Percentiles rank a stretch among this genome's conserved stretches.
phyloP scores from a whole-genome alignment of 1,284 basidiomycete species.

The Afroboletus lepidellus region DNA sequence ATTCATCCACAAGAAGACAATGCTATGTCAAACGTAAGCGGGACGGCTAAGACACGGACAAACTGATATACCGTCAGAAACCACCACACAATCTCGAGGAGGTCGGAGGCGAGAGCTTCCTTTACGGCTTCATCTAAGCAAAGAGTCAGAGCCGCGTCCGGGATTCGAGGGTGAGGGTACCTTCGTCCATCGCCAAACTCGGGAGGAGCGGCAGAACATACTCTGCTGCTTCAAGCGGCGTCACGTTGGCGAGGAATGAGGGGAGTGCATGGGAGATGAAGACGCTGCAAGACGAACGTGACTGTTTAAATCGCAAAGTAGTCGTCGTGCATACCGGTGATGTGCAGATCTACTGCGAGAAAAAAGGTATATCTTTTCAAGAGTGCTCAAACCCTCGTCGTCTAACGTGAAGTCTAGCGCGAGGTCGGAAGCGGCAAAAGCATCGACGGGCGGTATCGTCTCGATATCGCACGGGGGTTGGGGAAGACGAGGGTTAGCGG shows the following conservation, averaged over 20 bases:
- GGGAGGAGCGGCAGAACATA: conserved; percentile 92
- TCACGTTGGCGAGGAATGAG: conserved; percentile 70
- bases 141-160: conserved; percentile 11
- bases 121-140: conserved; percentile 83
- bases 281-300: conserved; percentile 41
- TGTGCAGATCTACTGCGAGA: conserved; percentile 83
- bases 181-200: conserved; percentile 85
- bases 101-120: conserved; percentile 83
- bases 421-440: conserved; percentile 36
- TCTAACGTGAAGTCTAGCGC: conserved; percentile 57
- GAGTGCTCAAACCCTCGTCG: conserved; percentile 74
- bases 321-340: conserved; percentile 48
- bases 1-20: conserved; percentile 58
- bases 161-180: conserved; percentile 38
- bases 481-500: conserved; percentile 13
- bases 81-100: conserved; percentile 91
- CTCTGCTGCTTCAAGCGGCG: conserved; percentile 87
- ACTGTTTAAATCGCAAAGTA: conserved; percentile 8
- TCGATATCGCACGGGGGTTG: conserved; percentile 27
- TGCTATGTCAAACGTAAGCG: conserved; percentile 36
- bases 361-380: conserved; percentile 94
- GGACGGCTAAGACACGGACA: conserved; percentile 13
- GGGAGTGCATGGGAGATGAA: conserved; percentile 84
- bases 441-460: conserved; percentile 31
- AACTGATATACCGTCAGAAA: conserved; percentile 66